These are phyloP conservation scores for Vigna nakashimae DNA, from an alignment of 306 rosid genomes.

Conservation along the genomic window DNA sequence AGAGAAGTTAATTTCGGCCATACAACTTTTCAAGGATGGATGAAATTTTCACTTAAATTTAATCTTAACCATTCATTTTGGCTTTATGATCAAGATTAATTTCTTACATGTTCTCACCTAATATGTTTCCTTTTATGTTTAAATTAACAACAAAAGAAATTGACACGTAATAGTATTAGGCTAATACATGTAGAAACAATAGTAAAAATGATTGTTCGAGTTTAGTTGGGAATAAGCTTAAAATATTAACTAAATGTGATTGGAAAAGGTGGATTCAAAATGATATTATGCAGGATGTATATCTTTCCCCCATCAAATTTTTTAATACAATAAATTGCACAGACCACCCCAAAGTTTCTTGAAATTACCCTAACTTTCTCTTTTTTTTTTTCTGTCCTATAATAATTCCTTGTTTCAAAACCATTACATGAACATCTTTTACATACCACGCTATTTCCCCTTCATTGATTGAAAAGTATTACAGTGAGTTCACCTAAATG, in stretches of 20 bases:
- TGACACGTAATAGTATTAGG: neutral
- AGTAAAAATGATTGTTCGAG: constrained; percentile 20
- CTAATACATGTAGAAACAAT: constrained; percentile 2
- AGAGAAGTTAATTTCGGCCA: neutral
- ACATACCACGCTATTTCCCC: too few species aligned
- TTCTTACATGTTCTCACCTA: neutral
- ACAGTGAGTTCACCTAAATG: too few species aligned
- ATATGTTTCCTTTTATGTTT: neutral
- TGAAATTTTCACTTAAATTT: neutral
- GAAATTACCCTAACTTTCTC: too few species aligned
- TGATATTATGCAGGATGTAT: constrained; percentile 8
- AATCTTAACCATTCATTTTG: neutral
- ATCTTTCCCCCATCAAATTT: neutral
- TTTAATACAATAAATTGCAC: neutral
- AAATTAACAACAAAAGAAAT: constrained; percentile 26
- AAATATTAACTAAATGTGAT: constrained; percentile 27
- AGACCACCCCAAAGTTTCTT: too few species aligned
- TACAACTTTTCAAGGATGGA: neutral
- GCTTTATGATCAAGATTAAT: neutral
- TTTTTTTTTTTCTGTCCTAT: too few species aligned
- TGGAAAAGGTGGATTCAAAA: neutral
- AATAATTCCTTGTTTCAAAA: too few species aligned
- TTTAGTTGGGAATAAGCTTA: constrained; percentile 31
- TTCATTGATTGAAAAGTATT: too few species aligned
- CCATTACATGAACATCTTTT: too few species aligned